Evolutionary conservation across 352 stramenopile species (phyloP).

Genomic region (Phytophthora sansomeana): DNA sequence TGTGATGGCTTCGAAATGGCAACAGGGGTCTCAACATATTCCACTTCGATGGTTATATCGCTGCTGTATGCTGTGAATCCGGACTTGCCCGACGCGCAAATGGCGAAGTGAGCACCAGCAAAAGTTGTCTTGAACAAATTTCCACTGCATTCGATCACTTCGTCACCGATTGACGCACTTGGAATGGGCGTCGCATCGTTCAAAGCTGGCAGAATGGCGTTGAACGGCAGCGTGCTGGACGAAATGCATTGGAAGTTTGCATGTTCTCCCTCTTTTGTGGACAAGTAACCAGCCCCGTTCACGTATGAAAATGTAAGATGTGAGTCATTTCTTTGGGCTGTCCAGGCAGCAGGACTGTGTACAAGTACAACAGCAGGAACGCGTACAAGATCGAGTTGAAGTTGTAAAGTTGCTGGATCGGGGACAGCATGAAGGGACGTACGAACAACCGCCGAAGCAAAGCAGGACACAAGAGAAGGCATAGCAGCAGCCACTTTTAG

Average conservation of each 20-base stretch:
- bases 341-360: too few relatives aligned
- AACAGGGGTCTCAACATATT: slow-evolving; percentile 9
- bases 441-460: too few relatives aligned
- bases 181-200: slow-evolving; percentile 10
- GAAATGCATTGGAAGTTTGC: slow-evolving; percentile 12
- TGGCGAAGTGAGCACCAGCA: slow-evolving; percentile 8
- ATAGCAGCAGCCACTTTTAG: too few relatives aligned
- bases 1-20: neutral
- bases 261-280: neutral
- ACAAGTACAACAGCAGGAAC: too few relatives aligned
- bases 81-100: slow-evolving; percentile 13
- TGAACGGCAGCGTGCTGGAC: slow-evolving; percentile 9
- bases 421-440: too few relatives aligned
- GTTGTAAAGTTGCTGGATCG: too few relatives aligned
- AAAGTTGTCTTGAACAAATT: slow-evolving; percentile 23
- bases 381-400: too few relatives aligned
- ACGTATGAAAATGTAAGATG: slow-evolving; percentile 16
- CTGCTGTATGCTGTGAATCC: slow-evolving; percentile 23
- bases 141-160: slow-evolving; percentile 19
- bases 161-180: neutral
- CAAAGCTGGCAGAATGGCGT: slow-evolving; percentile 9
- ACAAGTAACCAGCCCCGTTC: slow-evolving; percentile 17
- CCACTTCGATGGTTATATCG: slow-evolving; percentile 9
- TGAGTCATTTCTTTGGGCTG: too few relatives aligned
- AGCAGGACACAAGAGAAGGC: too few relatives aligned